phyloP scores from a whole-genome alignment of 257 asterid genomes.

The Haberlea rhodopensis region DNA sequence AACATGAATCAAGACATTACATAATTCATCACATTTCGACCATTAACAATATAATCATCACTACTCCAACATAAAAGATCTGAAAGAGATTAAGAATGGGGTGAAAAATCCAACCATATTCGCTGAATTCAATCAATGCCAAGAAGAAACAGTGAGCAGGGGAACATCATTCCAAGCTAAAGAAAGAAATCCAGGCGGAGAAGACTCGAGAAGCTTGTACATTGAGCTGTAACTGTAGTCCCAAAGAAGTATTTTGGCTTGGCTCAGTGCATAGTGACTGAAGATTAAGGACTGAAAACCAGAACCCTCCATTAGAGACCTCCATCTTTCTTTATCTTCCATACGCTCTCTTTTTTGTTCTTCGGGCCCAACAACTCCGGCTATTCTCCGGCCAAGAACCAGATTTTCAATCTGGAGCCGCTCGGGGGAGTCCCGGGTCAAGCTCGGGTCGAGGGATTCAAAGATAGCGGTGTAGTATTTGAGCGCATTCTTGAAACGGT shows the following conservation, averaged over 20 bases:
- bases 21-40: slow-evolving; percentile 21
- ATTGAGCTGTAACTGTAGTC: slow-evolving; percentile 62
- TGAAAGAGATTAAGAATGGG: slow-evolving; percentile 23
- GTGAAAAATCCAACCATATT: slow-evolving; percentile 27
- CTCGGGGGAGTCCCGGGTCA: slow-evolving; percentile 66
- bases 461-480: slow-evolving; percentile 69
- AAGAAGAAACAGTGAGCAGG: slow-evolving; percentile 82
- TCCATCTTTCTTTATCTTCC: slow-evolving; percentile 89
- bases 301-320: slow-evolving; percentile 64
- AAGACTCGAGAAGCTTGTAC: slow-evolving; percentile 65
- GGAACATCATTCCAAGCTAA: slow-evolving; percentile 90
- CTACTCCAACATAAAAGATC: slow-evolving; percentile 23
- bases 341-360: slow-evolving; percentile 51
- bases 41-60: slow-evolving; percentile 1
- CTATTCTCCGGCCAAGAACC: slow-evolving; percentile 69
- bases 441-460: slow-evolving; percentile 74
- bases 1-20: slow-evolving; percentile 25
- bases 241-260: slow-evolving; percentile 82
- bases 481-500: slow-evolving; percentile 73
- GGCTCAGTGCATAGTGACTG: slow-evolving; percentile 92
- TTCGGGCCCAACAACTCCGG: slow-evolving; percentile 58
- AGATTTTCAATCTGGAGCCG: slow-evolving; percentile 61
- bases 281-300: slow-evolving; percentile 64
- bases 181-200: slow-evolving; percentile 74
- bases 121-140: slow-evolving; percentile 50